A percentile compares a stretch with the other conserved stretches of the same genome.
phyloP scores from a whole-genome alignment of 257 asterid species.

The Gentiana straminea region DNA sequence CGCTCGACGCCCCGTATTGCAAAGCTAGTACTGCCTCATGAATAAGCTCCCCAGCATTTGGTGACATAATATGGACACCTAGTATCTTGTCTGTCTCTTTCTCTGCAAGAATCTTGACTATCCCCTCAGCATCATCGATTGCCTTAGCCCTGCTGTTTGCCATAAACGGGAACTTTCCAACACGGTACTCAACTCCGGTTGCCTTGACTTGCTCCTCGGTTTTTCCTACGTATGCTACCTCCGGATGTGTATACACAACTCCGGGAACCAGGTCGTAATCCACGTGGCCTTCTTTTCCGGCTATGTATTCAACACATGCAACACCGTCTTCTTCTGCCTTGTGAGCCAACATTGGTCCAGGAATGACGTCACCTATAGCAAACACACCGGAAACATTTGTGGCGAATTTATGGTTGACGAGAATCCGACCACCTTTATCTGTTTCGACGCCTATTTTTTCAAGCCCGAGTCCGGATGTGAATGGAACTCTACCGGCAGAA shows the following conservation, averaged over 20 bases:
- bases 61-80: slow-evolving; percentile 91
- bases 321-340: slow-evolving; percentile 98
- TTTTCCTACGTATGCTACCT: slow-evolving; percentile 94
- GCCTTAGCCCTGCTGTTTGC: slow-evolving; percentile 99
- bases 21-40: slow-evolving; percentile 90
- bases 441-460: slow-evolving; percentile 84
- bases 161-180: slow-evolving; percentile 85
- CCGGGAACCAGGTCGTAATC: slow-evolving; percentile 95
- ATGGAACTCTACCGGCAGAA: slow-evolving; percentile 87
- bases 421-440: slow-evolving; percentile 71
- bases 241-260: slow-evolving; percentile 88
- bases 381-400: slow-evolving; percentile 57
- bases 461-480: slow-evolving; percentile 74
- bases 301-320: slow-evolving; percentile 85
- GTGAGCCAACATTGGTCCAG: slow-evolving; percentile 99
- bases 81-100: slow-evolving; percentile 83
- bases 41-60: slow-evolving; percentile 95
- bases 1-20: slow-evolving; percentile 91
- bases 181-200: slow-evolving; percentile 64
- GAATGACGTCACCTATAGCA: slow-evolving; percentile 94
- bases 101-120: slow-evolving; percentile 87
- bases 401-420: slow-evolving; percentile 58
- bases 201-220: slow-evolving; percentile 94
- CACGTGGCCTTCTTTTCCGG: slow-evolving; percentile 91
- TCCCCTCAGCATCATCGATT: slow-evolving; percentile 88